phyloP scores from a whole-genome alignment of 108 stramenopile species.

The Discostella stelligeroides region DNA sequence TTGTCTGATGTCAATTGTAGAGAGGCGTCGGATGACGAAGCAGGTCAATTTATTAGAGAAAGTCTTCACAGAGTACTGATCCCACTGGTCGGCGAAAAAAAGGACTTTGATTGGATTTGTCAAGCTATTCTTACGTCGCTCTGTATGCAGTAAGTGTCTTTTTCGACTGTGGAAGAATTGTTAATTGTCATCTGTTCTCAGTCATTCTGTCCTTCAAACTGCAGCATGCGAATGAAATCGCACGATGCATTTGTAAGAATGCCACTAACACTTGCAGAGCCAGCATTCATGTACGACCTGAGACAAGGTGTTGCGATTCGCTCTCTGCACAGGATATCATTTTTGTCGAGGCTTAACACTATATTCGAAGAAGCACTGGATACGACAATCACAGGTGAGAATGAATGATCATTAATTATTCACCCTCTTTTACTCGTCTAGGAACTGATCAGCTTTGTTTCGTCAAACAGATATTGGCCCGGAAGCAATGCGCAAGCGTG shows the following conservation, averaged over 20 bases:
- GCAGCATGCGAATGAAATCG: conserved; percentile 58
- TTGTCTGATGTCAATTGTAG: conserved; percentile 44
- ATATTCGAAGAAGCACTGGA: conserved; percentile 67
- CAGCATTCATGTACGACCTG: conserved; percentile 57
- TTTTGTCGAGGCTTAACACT: conserved; percentile 66
- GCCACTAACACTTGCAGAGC: conserved; percentile 70
- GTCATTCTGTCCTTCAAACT: neutral
- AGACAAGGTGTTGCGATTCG: conserved; percentile 71
- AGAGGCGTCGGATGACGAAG: conserved; percentile 25
- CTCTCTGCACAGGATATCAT: conserved; percentile 66
- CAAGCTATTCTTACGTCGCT: conserved; percentile 60
- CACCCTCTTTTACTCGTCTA: too few species aligned
- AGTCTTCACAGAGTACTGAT: conserved; percentile 59
- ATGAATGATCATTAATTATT: neutral
- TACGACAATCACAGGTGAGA: conserved; percentile 50
- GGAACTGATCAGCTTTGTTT: too few species aligned
- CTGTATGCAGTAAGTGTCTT: conserved; percentile 43
- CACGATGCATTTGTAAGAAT: conserved; percentile 60
- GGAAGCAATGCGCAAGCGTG: conserved; percentile 78
- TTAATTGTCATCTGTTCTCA: neutral
- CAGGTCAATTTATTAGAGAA: conserved; percentile 22
- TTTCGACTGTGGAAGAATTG: neutral
- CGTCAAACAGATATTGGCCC: conserved; percentile 51
- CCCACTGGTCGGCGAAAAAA: conserved; percentile 23
- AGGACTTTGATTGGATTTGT: conserved; percentile 70